Percentiles rank a stretch among this genome's conserved stretches.
These are phyloP conservation scores for Pachysandra terminalis DNA, from an alignment of 164 flowering plant genomes.

Conservation along the genomic window DNA sequence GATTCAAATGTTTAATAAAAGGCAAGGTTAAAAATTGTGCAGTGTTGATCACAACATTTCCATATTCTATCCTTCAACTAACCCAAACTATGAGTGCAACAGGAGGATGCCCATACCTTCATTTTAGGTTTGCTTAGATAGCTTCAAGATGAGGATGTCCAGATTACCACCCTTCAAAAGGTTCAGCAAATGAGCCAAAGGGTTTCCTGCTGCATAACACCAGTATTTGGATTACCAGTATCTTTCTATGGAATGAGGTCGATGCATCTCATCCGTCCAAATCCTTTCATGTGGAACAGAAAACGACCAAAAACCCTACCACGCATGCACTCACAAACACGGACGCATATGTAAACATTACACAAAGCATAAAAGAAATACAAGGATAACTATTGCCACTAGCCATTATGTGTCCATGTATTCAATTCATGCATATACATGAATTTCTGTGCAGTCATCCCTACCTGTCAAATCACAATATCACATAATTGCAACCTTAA, in stretches of 20 bases:
- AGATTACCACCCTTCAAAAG: background rate
- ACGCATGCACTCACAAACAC: too few relatives aligned
- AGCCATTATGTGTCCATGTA: background rate
- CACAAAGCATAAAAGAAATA: too few relatives aligned
- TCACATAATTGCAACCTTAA: conserved; percentile 61
- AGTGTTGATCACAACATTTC: too few relatives aligned
- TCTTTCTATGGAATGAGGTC: too few relatives aligned
- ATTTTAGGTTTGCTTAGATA: background rate
- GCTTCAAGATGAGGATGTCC: conserved; percentile 12
- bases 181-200: background rate
- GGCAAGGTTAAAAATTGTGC: background rate
- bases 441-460: background rate
- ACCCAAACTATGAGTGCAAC: background rate
- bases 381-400: too few relatives aligned
- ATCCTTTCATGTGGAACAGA: too few relatives aligned
- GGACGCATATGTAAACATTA: too few relatives aligned
- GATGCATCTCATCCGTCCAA: too few relatives aligned
- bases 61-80: background rate
- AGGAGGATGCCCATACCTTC: background rate
- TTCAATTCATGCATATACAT: background rate
- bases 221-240: background rate
- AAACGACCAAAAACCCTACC: too few relatives aligned
- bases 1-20: too few relatives aligned
- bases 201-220: background rate
- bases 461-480: conserved; percentile 25